These are phyloP conservation scores for Macrocybe gigantea DNA, from an alignment of 768 basidiomycete genomes.

Conservation along the genomic window DNA sequence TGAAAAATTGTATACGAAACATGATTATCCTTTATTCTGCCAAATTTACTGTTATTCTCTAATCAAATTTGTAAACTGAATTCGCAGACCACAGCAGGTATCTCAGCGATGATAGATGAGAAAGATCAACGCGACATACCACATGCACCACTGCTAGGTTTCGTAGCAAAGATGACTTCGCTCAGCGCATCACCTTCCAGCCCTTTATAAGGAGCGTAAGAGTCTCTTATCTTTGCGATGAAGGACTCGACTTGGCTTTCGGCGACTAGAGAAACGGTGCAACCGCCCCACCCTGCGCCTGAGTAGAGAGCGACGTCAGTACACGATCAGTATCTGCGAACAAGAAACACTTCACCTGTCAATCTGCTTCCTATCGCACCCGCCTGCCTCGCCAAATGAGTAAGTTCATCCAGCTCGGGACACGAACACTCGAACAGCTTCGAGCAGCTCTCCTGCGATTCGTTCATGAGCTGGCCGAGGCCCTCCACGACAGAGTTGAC, in stretches of 20 bases:
- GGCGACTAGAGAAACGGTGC: constrained; percentile 76
- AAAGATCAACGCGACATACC: constrained; percentile 39
- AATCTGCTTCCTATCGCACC: constrained; percentile 80
- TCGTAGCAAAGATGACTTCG: constrained; percentile 77
- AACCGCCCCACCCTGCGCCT: constrained; percentile 93
- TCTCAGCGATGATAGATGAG: neutral
- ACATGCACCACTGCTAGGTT: constrained; percentile 78
- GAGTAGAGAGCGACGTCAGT: neutral
- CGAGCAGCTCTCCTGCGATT: constrained; percentile 67
- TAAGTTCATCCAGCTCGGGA: constrained; percentile 70
- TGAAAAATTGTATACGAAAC: too few relatives aligned
- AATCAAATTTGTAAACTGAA: constrained; percentile 4
- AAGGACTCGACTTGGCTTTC: constrained; percentile 59
- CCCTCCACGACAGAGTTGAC: constrained; percentile 35
- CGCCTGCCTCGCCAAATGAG: constrained; percentile 52
- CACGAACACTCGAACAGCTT: constrained; percentile 75
- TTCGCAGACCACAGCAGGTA: neutral
- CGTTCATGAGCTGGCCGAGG: constrained; percentile 74
- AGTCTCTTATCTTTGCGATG: constrained; percentile 51
- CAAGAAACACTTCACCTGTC: constrained; percentile 46
- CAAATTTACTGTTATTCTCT: too few relatives aligned
- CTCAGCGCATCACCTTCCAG: constrained; percentile 52
- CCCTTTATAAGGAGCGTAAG: constrained; percentile 58
- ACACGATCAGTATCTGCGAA: constrained; percentile 8
- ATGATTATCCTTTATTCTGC: too few relatives aligned